phyloP scores from a whole-genome alignment of 2,329 filamentous ascomycete species.

The Fusarium sp. region DNA sequence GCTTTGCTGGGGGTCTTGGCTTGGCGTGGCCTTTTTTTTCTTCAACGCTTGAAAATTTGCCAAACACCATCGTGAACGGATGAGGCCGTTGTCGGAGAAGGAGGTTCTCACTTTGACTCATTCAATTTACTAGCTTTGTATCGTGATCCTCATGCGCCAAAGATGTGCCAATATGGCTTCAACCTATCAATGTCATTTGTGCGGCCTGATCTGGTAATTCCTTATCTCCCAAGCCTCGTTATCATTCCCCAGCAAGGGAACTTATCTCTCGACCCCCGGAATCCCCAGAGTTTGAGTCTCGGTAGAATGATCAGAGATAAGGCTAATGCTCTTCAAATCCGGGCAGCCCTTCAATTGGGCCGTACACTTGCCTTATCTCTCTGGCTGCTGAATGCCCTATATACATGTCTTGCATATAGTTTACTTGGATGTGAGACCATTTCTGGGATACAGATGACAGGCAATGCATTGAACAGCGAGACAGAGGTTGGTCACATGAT shows the following conservation, averaged over 20 bases:
- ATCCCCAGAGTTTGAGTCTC: slow-evolving; percentile 32
- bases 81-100: slow-evolving; percentile 13
- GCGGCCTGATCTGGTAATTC: slow-evolving; percentile 12
- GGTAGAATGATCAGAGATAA: slow-evolving; percentile 30
- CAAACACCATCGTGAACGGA: slow-evolving; percentile 26
- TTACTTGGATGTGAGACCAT: slow-evolving; percentile 3
- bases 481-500: slow-evolving; percentile 8
- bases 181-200: background rate
- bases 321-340: slow-evolving; percentile 23
- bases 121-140: slow-evolving; percentile 6
- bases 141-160: background rate
- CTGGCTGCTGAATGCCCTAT: background rate
- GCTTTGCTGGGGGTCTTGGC: background rate
- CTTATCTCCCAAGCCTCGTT: slow-evolving; percentile 30
- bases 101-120: slow-evolving; percentile 15
- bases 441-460: background rate
- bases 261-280: slow-evolving; percentile 36
- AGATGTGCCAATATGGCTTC: background rate
- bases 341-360: slow-evolving; percentile 38
- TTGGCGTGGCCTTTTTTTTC: background rate
- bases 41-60: slow-evolving; percentile 6
- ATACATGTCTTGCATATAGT: slow-evolving; percentile 33
- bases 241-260: slow-evolving; percentile 22
- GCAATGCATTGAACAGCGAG: background rate
- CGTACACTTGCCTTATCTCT: slow-evolving; percentile 29